These are phyloP conservation scores for Phialocephala sp. DNA, from an alignment of 2,329 filamentous ascomycete species.

Conservation along the genomic window DNA sequence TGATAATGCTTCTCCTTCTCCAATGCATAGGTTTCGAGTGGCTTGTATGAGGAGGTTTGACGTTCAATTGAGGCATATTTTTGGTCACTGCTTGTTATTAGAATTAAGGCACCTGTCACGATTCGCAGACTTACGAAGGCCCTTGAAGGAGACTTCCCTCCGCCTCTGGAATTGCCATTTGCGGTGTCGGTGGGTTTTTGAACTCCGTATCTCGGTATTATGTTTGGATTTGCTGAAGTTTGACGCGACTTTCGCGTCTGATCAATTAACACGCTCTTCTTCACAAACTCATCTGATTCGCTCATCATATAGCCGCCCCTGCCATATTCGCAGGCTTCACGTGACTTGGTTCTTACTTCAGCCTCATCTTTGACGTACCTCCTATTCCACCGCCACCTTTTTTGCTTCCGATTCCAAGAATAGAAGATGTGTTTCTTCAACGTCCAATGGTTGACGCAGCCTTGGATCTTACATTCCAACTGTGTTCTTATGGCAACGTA, in stretches of 20 bases:
- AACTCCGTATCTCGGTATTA: not conserved
- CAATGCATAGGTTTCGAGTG: slow-evolving; percentile 76
- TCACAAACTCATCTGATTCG: not conserved
- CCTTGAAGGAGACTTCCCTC: slow-evolving; percentile 52
- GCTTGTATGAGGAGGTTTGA: slow-evolving; percentile 68
- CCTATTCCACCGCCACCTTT: not conserved
- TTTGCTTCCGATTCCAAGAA: not conserved
- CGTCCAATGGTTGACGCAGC: not conserved
- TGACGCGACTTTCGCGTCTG: slow-evolving; percentile 21
- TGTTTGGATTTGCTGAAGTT: not conserved
- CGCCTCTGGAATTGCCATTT: slow-evolving; percentile 35
- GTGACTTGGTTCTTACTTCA: not conserved
- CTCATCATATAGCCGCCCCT: not conserved
- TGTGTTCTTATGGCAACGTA: not conserved
- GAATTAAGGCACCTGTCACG: not conserved
- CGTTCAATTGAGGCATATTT: slow-evolving; percentile 53
- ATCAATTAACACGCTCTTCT: slow-evolving; percentile 21
- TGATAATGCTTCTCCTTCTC: slow-evolving; percentile 77
- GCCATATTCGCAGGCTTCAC: not conserved
- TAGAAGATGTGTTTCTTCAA: not conserved
- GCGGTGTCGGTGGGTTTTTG: slow-evolving; percentile 3
- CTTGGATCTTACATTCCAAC: not conserved
- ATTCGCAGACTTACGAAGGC: slow-evolving; percentile 51
- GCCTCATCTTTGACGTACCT: not conserved
- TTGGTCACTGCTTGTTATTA: slow-evolving; percentile 29